Evolutionary conservation across 176 grass and related monocot species (phyloP), one percentile per base, ranked within the genome.

Genomic region (Carex littledalei): DNA sequence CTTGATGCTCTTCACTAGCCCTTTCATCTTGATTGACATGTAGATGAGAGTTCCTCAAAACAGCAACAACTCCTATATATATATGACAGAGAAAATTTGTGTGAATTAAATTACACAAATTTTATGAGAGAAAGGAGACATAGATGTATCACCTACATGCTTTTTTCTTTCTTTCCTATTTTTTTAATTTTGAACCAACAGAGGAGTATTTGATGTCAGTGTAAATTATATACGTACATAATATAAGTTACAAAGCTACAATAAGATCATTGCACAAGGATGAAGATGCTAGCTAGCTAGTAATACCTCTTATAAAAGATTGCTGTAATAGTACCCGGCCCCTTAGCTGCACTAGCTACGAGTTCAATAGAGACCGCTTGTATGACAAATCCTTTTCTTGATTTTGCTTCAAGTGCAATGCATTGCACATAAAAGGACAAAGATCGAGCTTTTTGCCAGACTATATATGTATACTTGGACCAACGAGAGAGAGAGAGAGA

Each of bases 21-120:
- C 90, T 77, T 99, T 99, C 93, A 99, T 94, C 87, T 92, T 95
- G 83, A 87, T 87, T 70, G 88, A 86, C 88, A 91, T 88, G 47
- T 52, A 13, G 7, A 81, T 90, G n/a, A 16, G 39, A 37, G 67
- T 31, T 17, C 37, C 81, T 73, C 34, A 41, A 78, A 88, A 37
- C 22, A 66, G 41, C 56, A 47, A 39, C 10, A 56, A 79, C 60
- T 39, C 45, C 68, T 77, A 68, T 41, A 66, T 77, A 68, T 41
- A 66, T 69, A 63, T 43, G 15, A 85, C 15, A 77, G 22, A 52
- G 26, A 53, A 72, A 41, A 43, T 53, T 45, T 41, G 31, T 84
- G 21, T 35, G 1, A 54, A 84, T 73, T 78, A 61, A 81, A 20
- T 0, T 50, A 50, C 47, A 3, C 34, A 65, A 45, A 4, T 54